These are phyloP conservation scores for Fomitopsis schrenkii DNA, from an alignment of 1,284 basidiomycete species.

Conservation along the genomic window DNA sequence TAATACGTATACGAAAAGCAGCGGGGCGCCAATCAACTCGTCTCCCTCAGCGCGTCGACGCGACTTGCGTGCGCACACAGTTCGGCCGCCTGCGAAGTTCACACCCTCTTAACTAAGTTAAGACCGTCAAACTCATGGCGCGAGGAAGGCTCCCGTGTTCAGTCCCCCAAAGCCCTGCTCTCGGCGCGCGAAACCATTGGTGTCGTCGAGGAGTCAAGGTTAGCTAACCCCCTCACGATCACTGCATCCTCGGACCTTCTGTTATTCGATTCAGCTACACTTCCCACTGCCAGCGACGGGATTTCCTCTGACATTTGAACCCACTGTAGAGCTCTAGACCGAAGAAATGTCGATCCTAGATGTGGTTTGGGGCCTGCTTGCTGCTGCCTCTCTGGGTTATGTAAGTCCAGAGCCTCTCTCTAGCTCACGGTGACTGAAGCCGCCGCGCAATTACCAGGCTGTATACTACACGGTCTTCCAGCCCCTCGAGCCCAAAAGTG, in stretches of 20 bases:
- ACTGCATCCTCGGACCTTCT: too few relatives aligned
- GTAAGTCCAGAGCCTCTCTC: background rate
- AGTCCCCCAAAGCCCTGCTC: background rate
- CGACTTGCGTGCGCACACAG: background rate
- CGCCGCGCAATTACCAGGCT: background rate
- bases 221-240: too few relatives aligned
- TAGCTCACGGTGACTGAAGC: background rate
- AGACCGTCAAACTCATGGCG: background rate
- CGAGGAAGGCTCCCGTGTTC: background rate
- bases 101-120: background rate
- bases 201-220: background rate
- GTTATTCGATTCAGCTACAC: too few relatives aligned
- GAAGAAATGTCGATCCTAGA: too few relatives aligned
- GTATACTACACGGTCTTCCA: constrained; percentile 8
- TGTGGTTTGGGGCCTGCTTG: too few relatives aligned
- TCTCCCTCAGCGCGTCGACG: too few relatives aligned
- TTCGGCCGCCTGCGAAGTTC: background rate
- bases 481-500: constrained; percentile 13
- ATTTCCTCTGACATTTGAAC: too few relatives aligned
- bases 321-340: too few relatives aligned
- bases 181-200: background rate
- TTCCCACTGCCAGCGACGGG: too few relatives aligned
- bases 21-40: background rate
- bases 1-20: too few relatives aligned
- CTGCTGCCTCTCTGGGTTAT: background rate